phyloP scores from a whole-genome alignment of 805 yeast species.

The Metschnikowia aberdeeniae region DNA sequence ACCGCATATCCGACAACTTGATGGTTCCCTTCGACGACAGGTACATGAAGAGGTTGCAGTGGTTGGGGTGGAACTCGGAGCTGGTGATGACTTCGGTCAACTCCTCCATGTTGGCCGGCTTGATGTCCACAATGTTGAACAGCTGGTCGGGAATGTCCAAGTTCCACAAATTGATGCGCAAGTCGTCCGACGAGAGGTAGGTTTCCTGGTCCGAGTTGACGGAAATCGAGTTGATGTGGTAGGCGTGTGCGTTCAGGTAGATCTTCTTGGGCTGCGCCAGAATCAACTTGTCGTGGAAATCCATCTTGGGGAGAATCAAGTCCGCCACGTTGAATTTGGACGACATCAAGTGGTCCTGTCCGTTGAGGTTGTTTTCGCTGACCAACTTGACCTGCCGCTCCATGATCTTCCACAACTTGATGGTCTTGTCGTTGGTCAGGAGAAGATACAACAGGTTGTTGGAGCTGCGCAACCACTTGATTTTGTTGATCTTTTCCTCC shows the following conservation, averaged over 20 bases:
- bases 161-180: conserved; percentile 94
- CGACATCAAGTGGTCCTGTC: conserved; percentile 20
- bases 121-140: conserved; percentile 95
- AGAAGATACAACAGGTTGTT: conserved; percentile 88
- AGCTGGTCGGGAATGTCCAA: conserved; percentile 90
- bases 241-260: conserved; percentile 95
- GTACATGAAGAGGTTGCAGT: conserved; percentile 93
- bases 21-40: conserved; percentile 94
- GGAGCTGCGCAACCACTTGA: conserved; percentile 88
- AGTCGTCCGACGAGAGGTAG: conserved; percentile 86
- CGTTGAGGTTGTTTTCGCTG: conserved; percentile 73
- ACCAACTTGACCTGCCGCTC: conserved; percentile 91
- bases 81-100: conserved; percentile 95
- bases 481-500: conserved; percentile 96
- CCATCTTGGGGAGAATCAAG: conserved; percentile 78
- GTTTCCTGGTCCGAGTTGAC: conserved; percentile 96
- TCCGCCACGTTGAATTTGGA: conserved; percentile 30
- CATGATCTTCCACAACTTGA: conserved; percentile 93
- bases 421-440: conserved; percentile 96
- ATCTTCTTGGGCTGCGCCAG: conserved; percentile 92
- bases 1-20: conserved; percentile 94
- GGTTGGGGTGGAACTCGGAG: conserved; percentile 91
- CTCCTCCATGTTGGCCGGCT: conserved; percentile 98
- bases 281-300: conserved; percentile 91
- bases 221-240: conserved; percentile 94